Evolutionary conservation across 495 filamentous ascomycete species (phyloP).

Genomic region (Daldinia decipiens): DNA sequence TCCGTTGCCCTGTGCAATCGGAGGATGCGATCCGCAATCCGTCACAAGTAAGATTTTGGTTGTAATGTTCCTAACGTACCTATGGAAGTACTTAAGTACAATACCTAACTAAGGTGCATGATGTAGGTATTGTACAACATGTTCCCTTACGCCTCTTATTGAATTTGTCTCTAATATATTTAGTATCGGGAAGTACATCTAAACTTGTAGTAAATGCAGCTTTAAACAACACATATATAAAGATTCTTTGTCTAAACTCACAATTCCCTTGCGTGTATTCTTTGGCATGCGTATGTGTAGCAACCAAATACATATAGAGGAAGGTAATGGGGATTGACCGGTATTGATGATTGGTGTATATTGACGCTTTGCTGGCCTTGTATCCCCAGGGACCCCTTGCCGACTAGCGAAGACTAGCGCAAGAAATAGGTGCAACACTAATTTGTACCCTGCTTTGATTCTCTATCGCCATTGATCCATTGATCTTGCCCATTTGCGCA

Average conservation of each 20-base stretch:
- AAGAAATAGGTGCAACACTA: constrained; percentile 35
- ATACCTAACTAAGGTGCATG: not conserved
- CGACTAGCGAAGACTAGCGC: constrained; percentile 30
- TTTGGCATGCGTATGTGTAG: constrained; percentile 14
- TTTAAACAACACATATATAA: not conserved
- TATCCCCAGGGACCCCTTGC: constrained; percentile 25
- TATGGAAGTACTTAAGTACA: constrained; percentile 8
- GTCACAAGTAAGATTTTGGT: not conserved
- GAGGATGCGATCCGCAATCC: constrained; percentile 44
- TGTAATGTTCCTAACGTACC: too few species aligned
- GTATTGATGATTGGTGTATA: constrained; percentile 33
- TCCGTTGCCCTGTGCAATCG: constrained; percentile 47
- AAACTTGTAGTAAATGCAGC: not conserved
- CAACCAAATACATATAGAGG: constrained; percentile 12
- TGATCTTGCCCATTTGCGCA: constrained; percentile 37
- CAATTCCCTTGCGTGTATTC: constrained; percentile 1
- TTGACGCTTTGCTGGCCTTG: constrained; percentile 32
- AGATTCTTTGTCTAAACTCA: not conserved
- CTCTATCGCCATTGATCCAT: constrained; percentile 34
- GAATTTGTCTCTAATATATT: constrained; percentile 19
- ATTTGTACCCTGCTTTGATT: constrained; percentile 35
- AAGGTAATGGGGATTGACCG: constrained; percentile 21
- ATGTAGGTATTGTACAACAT: not conserved
- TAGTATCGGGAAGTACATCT: constrained; percentile 1
- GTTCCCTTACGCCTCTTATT: constrained; percentile 6